A percentile compares a stretch with the other conserved stretches of the same genome.
These are phyloP conservation scores for Aspergillus quadrilineatus DNA, from an alignment of 2,329 filamentous ascomycete genomes.

Conservation along the genomic window DNA sequence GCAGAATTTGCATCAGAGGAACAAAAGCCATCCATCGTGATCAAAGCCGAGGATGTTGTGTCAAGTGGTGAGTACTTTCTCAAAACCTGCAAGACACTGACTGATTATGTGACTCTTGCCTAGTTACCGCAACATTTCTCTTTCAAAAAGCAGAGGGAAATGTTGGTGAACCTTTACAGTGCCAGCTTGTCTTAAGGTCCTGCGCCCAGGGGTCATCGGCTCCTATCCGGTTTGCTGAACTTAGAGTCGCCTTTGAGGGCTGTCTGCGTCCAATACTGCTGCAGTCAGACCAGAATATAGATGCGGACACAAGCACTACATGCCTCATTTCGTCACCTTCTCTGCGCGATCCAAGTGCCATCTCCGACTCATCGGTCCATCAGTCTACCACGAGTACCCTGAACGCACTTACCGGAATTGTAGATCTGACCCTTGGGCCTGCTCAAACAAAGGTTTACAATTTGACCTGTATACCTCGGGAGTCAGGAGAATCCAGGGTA, in stretches of 20 bases:
- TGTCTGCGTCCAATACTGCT: constrained; percentile 45
- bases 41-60: constrained; percentile 50
- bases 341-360: constrained; percentile 35
- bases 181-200: constrained; percentile 56
- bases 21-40: constrained; percentile 47
- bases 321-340: constrained; percentile 33
- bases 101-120: constrained; percentile 19
- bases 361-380: constrained; percentile 28
- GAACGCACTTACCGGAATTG: constrained; percentile 53
- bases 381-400: constrained; percentile 37
- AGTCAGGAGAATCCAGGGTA: constrained; percentile 74
- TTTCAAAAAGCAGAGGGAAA: constrained; percentile 57
- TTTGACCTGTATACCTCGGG: constrained; percentile 71
- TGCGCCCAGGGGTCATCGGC: constrained; percentile 45
- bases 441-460: constrained; percentile 69
- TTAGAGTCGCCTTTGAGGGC: constrained; percentile 56
- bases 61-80: constrained; percentile 43
- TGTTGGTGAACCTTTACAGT: constrained; percentile 58
- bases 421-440: constrained; percentile 65
- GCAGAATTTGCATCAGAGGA: constrained; percentile 37
- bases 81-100: neutral
- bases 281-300: constrained; percentile 32
- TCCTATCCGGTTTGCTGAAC: constrained; percentile 49
- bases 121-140: constrained; percentile 52
- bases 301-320: constrained; percentile 22